A percentile compares a stretch with the other conserved stretches of the same genome.
These are phyloP conservation scores for Colletotrichum sp. DNA, from an alignment of 2,329 filamentous ascomycete species.

Conservation along the genomic window DNA sequence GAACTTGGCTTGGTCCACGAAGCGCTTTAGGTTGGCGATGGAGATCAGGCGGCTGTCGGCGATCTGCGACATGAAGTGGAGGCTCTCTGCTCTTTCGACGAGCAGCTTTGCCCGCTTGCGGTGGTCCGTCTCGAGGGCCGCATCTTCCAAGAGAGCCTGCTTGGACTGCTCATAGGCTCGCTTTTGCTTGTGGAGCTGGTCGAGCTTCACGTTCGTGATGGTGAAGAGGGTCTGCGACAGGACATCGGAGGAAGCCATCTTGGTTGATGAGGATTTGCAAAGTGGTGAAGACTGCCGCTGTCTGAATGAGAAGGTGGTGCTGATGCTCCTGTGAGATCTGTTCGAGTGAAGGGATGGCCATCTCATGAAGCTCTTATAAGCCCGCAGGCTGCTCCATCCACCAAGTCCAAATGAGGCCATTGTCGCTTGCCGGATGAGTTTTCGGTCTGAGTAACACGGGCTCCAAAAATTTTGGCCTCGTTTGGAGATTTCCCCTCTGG, in stretches of 20 bases:
- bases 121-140: conserved; percentile 25
- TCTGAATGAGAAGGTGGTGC: background rate
- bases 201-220: conserved; percentile 61
- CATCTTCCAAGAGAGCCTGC: conserved; percentile 38
- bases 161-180: conserved; percentile 53
- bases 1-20: conserved; percentile 56
- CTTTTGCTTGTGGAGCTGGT: conserved; percentile 59
- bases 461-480: background rate
- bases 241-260: conserved; percentile 39
- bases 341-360: background rate
- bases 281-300: background rate
- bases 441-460: background rate
- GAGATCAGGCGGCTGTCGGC: conserved; percentile 33
- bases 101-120: conserved; percentile 35
- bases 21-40: conserved; percentile 50
- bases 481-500: background rate
- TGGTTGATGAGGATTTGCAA: background rate
- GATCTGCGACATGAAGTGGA: conserved; percentile 33
- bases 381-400: background rate
- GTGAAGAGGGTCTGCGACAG: conserved; percentile 59
- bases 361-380: background rate
- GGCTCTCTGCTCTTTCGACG: conserved; percentile 37
- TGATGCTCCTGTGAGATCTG: background rate
- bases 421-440: background rate
- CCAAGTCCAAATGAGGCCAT: background rate